Conservation (phyloP, 768 basidiomycete species). For the Dictyophora rubrovolvata region DNA sequence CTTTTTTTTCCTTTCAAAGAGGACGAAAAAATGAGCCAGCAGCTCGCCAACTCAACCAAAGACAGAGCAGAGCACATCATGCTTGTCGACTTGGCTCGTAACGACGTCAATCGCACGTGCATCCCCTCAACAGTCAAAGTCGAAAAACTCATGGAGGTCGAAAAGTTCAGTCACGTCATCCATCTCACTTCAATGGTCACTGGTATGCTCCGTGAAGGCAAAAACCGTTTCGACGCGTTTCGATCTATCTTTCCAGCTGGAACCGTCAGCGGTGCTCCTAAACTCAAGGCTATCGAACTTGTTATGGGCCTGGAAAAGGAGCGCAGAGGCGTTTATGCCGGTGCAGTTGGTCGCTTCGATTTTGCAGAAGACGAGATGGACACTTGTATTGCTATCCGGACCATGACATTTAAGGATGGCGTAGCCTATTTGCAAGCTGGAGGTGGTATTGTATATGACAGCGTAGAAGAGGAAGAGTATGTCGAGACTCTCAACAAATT, state of each 20-base stretch:
- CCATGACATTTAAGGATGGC: constrained; percentile 94
- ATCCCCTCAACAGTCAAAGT: constrained; percentile 92
- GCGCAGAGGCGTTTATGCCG: constrained; percentile 89
- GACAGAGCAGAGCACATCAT: constrained; percentile 98
- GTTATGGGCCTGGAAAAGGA: constrained; percentile 80
- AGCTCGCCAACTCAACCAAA: constrained; percentile 77
- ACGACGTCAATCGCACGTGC: constrained; percentile 97
- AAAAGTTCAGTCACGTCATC: constrained; percentile 97
- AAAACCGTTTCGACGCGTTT: constrained; percentile 94
- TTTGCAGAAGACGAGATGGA: constrained; percentile 94
- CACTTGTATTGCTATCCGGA: constrained; percentile 96
- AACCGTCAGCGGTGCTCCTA: constrained; percentile 96
- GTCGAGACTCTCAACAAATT: constrained; percentile 94
- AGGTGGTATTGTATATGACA: constrained; percentile 95
- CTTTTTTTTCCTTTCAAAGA: constrained; percentile 38
- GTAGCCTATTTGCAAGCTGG: constrained; percentile 90
- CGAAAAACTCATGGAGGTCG: constrained; percentile 85
- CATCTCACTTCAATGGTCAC: constrained; percentile 95
- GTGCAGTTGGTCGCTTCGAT: constrained; percentile 96
- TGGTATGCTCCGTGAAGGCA: constrained; percentile 68
- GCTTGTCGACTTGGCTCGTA: constrained; percentile 95
- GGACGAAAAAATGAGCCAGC: constrained; percentile 70
- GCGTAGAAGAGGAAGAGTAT: constrained; percentile 96
- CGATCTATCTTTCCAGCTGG: constrained; percentile 98
- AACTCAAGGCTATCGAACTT: constrained; percentile 96